Evolutionary conservation across 1,284 basidiomycete species (phyloP), one percentile per base, ranked within the genome.

Genomic region (Papiliotrema laurentii): DNA sequence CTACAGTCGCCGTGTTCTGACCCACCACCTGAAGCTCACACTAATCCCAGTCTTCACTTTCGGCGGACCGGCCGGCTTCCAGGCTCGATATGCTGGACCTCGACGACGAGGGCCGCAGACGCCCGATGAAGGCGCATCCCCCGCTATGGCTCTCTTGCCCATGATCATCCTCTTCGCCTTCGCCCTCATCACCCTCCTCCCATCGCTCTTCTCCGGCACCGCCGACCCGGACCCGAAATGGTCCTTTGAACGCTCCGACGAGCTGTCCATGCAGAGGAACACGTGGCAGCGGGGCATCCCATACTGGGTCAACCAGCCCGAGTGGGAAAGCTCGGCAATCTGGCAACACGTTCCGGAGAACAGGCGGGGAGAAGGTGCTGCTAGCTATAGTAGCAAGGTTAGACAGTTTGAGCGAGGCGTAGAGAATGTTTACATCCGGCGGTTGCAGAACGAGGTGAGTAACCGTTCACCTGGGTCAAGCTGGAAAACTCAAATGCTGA

Each of bases 221-320:
- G 78, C 81, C 0, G 79, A 81, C 5, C 86, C 89, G 1, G 88
- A 96, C 59, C 93, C 93, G 4, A 74, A 77, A 4, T 97, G 85
- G 74, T 79, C 85, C 0, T 97, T 92, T 75, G 66, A 78, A 11
- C 46, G 79, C 11, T 56, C 57, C 19, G 47, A 45, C 25, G 79
- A 80, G 40, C 86, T 81, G 63, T 81, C 81, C 59, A 68, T 80
- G 22, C 80, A 82, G 66, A 80, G 87, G 51, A 76, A 81, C 47
- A 94, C 91, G 22, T 74, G 75, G 34, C 78, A 79, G 19, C 75
- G 88, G 51, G 81, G 82, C 37, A 77, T 97, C 39, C 81, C 81
- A 19, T 97, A 98, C 75, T 91, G 83, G 61, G 90, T 98, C 64
- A 88, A 94, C 68, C 77, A 80, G 5, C 75, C 76, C 9, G 86